Evolutionary conservation across 75 land plant species (phyloP).

Genomic region (Pseudotsuga menziesii): DNA sequence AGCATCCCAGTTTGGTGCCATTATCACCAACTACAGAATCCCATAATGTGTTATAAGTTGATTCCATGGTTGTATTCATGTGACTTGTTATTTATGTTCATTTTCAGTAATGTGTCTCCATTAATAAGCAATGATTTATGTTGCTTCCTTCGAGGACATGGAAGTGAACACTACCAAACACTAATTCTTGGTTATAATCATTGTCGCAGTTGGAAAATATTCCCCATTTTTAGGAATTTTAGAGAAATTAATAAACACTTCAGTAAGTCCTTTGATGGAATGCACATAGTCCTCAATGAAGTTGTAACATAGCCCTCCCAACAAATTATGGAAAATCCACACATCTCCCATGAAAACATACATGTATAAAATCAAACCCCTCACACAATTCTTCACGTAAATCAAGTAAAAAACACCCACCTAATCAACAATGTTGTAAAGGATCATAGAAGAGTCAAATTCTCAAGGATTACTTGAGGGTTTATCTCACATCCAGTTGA

Average conservation of each 20-base stretch:
- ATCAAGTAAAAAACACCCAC: no score
- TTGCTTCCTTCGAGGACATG: conserved; percentile 59
- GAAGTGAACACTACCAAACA: conserved; percentile 74
- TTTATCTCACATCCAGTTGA: no score
- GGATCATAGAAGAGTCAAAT: no score
- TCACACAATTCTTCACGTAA: no score
- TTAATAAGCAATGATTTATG: conserved; percentile 76
- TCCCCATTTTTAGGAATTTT: conserved; percentile 69
- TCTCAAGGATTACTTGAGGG: no score
- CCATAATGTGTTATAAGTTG: background rate
- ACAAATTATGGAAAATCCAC: no score
- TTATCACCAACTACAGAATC: conserved; percentile 60
- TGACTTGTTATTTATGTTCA: conserved; percentile 39
- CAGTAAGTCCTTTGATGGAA: conserved; percentile 53
- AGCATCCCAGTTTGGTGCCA: conserved; percentile 46
- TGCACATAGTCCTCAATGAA: conserved; percentile 85
- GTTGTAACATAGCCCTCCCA: no score
- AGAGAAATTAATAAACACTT: conserved; percentile 50
- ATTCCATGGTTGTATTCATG: background rate
- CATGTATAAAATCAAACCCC: no score
- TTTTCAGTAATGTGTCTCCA: conserved; percentile 81
- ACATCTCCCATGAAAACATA: no score
- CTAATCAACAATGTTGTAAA: no score
- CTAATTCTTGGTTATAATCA: conserved; percentile 58
- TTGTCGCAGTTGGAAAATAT: conserved; percentile 70